Conservation (phyloP, 352 stramenopile species). For the Halophytophthora batemanensis region DNA sequence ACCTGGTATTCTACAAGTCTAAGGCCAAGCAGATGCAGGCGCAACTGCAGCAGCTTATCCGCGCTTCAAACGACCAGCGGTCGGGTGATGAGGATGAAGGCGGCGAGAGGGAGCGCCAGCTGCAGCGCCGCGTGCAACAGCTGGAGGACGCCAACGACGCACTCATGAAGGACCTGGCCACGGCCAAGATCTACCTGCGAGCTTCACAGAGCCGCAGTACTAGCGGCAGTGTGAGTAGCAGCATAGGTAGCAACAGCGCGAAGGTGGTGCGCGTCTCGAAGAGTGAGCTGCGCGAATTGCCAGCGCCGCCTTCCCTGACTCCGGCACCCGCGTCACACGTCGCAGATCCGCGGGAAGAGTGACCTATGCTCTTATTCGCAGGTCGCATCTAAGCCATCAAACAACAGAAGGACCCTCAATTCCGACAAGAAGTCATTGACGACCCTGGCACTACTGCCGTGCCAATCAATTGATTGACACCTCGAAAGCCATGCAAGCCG, state of each 20-base stretch:
- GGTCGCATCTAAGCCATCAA: too few relatives aligned
- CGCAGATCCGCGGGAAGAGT: slow-evolving; percentile 10
- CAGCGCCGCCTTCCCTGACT: slow-evolving; percentile 21
- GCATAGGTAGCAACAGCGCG: slow-evolving; percentile 13
- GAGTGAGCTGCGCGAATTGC: slow-evolving; percentile 62
- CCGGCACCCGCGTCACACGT: slow-evolving; percentile 24
- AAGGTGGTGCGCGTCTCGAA: slow-evolving; percentile 65
- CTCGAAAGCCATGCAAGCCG: too few relatives aligned
- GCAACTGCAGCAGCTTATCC: slow-evolving; percentile 80
- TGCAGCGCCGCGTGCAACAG: slow-evolving; percentile 60
- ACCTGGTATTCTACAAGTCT: slow-evolving; percentile 85
- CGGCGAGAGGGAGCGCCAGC: slow-evolving; percentile 20
- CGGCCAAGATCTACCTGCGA: slow-evolving; percentile 65
- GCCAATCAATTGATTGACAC: too few relatives aligned
- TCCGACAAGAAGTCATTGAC: too few relatives aligned
- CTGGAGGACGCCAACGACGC: slow-evolving; percentile 71
- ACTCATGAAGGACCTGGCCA: slow-evolving; percentile 74
- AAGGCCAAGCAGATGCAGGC: slow-evolving; percentile 84
- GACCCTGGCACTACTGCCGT: too few relatives aligned
- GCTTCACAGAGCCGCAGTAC: slow-evolving; percentile 43
- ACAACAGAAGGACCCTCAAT: too few relatives aligned
- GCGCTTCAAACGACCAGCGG: slow-evolving; percentile 46
- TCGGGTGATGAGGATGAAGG: slow-evolving; percentile 11
- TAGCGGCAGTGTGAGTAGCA: slow-evolving; percentile 7
- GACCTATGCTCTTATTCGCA: too few relatives aligned